Conservation (phyloP, 2,329 filamentous ascomycete species). For the Xylariaceae sp. region DNA sequence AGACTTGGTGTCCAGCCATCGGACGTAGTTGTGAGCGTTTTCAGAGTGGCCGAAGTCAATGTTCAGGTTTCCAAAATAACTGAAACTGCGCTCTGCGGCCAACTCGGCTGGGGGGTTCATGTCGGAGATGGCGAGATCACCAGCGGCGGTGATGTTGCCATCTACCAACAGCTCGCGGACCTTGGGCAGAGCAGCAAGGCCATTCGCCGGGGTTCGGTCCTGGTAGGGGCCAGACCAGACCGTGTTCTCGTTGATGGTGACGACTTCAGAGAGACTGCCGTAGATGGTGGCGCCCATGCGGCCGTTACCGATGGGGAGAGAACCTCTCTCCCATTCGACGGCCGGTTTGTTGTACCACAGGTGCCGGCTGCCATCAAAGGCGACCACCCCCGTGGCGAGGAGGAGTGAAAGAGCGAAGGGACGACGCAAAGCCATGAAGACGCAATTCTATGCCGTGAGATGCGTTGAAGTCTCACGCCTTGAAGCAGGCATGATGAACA, state of each 20-base stretch:
- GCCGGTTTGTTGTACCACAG: constrained; percentile 8
- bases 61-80: constrained; percentile 5
- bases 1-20: constrained; percentile 9
- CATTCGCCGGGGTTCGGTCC: neutral
- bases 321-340: constrained; percentile 3
- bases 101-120: neutral
- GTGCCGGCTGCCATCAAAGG: constrained; percentile 3
- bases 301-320: constrained; percentile 12
- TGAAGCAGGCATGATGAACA: neutral
- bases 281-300: constrained; percentile 11
- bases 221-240: constrained; percentile 8
- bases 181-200: neutral
- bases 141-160: constrained; percentile 1
- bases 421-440: neutral
- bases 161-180: constrained; percentile 2
- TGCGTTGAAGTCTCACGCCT: neutral
- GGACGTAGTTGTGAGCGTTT: neutral
- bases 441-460: neutral
- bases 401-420: neutral
- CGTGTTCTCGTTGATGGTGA: constrained; percentile 8
- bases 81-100: constrained; percentile 1
- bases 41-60: constrained; percentile 8
- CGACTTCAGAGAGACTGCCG: neutral
- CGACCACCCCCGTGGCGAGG: neutral
- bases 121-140: neutral